Evolutionary conservation across 768 basidiomycete species (phyloP).

Genomic region (Amanita inopinata): DNA sequence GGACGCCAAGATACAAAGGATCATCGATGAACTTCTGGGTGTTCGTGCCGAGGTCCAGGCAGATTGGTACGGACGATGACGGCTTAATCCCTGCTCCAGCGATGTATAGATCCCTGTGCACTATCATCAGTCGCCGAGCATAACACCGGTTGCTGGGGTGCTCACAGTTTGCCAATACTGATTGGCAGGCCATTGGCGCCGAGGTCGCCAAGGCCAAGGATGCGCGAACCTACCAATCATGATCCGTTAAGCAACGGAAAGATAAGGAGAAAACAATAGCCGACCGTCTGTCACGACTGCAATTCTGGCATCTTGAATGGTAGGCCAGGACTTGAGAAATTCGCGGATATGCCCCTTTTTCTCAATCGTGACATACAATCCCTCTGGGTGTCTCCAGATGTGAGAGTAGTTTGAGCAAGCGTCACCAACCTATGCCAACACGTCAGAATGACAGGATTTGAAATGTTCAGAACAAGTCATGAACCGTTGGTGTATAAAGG

Average conservation of each 20-base stretch:
- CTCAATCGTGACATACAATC: slow-evolving; percentile 51
- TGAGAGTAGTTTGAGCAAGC: slow-evolving; percentile 64
- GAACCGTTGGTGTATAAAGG: slow-evolving; percentile 67
- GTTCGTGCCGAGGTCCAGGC: slow-evolving; percentile 71
- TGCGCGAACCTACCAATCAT: slow-evolving; percentile 43
- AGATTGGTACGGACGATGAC: slow-evolving; percentile 49
- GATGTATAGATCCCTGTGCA: slow-evolving; percentile 50
- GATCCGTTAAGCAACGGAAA: slow-evolving; percentile 8
- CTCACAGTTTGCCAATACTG: slow-evolving; percentile 64
- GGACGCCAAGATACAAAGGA: slow-evolving; percentile 67
- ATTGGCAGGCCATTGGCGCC: slow-evolving; percentile 47
- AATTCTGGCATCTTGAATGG: slow-evolving; percentile 40
- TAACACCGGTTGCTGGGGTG: slow-evolving; percentile 8
- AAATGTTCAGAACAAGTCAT: slow-evolving; percentile 1
- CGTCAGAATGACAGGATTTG: slow-evolving; percentile 10
- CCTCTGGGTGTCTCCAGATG: slow-evolving; percentile 57
- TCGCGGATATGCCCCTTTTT: slow-evolving; percentile 56
- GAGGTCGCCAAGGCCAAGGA: slow-evolving; percentile 55
- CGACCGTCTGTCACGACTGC: slow-evolving; percentile 71
- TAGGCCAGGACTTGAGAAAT: slow-evolving; percentile 44
- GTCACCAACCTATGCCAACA: slow-evolving; percentile 45
- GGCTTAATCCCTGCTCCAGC: slow-evolving; percentile 61
- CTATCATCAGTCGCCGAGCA: not conserved
- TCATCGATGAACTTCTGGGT: slow-evolving; percentile 56
- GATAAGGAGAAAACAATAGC: slow-evolving; percentile 16